Evolutionary conservation across 1,284 basidiomycete genomes (phyloP).

Genomic region (Fomitopsis schrenkii): DNA sequence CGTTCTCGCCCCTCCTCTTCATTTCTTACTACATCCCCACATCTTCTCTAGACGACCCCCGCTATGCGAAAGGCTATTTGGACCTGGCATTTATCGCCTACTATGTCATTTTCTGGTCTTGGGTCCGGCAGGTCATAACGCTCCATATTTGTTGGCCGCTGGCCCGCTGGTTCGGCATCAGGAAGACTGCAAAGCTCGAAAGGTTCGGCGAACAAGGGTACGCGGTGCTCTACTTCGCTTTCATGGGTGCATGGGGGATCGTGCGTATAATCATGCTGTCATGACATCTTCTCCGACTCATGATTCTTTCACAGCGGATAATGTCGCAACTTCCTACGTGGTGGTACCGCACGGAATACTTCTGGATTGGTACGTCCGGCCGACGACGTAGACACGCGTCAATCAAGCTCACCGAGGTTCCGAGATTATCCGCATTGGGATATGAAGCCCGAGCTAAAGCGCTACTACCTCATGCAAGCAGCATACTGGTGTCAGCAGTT

Average conservation of each 20-base stretch:
- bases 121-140: constrained; percentile 79
- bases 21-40: constrained; percentile 66
- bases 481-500: constrained; percentile 96
- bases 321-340: constrained; percentile 86
- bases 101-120: constrained; percentile 90
- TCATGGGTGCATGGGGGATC: constrained; percentile 73
- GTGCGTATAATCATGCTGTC: constrained; percentile 43
- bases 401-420: background rate
- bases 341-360: constrained; percentile 84
- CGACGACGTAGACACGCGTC: background rate
- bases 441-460: constrained; percentile 84
- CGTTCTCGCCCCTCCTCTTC: constrained; percentile 74
- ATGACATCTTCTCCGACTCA: background rate
- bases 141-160: constrained; percentile 70
- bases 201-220: constrained; percentile 92
- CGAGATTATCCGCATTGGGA: constrained; percentile 85
- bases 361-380: constrained; percentile 66
- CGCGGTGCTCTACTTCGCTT: constrained; percentile 75
- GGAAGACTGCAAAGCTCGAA: constrained; percentile 63
- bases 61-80: constrained; percentile 75
- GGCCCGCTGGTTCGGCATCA: constrained; percentile 69
- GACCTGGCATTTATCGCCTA: constrained; percentile 86
- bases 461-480: constrained; percentile 88
- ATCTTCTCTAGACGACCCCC: constrained; percentile 48
- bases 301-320: constrained; percentile 52